Conservation (phyloP, 176 grass and related monocot species). For the Oryza rufipogon region DNA sequence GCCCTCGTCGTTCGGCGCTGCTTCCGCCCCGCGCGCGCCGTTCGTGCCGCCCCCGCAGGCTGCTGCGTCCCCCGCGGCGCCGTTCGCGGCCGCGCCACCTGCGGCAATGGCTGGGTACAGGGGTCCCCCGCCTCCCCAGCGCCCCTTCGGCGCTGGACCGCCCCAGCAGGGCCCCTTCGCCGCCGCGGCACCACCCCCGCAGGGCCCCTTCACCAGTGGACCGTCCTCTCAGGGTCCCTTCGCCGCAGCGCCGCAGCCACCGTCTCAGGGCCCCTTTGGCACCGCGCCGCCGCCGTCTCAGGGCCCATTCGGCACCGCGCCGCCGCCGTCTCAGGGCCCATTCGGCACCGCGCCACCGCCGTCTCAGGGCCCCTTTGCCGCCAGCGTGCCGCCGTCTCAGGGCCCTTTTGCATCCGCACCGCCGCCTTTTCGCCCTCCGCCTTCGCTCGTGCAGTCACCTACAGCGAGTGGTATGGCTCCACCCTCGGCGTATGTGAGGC, state of each 20-base stretch:
- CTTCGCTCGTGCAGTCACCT: slow-evolving; percentile 36
- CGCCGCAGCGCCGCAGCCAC: neutral
- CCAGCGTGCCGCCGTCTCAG: neutral
- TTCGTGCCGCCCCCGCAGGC: slow-evolving; percentile 17
- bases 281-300: neutral
- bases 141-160: slow-evolving; percentile 11
- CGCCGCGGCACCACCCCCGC: neutral
- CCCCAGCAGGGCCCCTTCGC: slow-evolving; percentile 13
- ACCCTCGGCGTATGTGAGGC: slow-evolving; percentile 29
- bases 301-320: no score
- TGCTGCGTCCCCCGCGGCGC: neutral
- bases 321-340: neutral
- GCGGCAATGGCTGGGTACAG: slow-evolving; percentile 46
- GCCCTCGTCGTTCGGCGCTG: slow-evolving; percentile 34
- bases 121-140: slow-evolving; percentile 37
- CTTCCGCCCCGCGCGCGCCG: neutral
- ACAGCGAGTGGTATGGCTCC: slow-evolving; percentile 30
- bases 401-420: neutral
- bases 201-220: neutral
- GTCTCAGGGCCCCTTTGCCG: slow-evolving; percentile 18
- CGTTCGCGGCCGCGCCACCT: slow-evolving; percentile 27
- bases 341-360: neutral
- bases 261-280: slow-evolving; percentile 1
- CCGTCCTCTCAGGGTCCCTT: slow-evolving; percentile 19
- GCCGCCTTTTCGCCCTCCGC: slow-evolving; percentile 42